A percentile compares a stretch with the other conserved stretches of the same genome.
Evolutionary conservation across 2,329 filamentous ascomycete species (phyloP).

Genomic region (Nothophoma quercina): DNA sequence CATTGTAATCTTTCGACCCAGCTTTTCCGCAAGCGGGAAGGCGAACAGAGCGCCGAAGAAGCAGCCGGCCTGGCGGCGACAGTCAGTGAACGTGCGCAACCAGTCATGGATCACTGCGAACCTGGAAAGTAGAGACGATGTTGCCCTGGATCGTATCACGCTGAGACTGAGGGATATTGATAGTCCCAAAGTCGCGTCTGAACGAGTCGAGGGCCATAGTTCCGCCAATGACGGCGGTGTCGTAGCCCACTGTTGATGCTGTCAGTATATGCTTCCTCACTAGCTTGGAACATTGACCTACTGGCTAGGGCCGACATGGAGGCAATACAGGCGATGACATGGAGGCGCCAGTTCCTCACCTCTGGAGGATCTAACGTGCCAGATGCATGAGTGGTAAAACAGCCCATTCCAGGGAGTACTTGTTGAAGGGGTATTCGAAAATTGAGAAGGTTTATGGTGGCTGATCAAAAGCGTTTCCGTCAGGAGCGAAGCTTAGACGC

Average conservation of each 20-base stretch:
- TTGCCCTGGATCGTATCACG: conserved; percentile 51
- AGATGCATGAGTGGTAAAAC: conserved; percentile 41
- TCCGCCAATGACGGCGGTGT: conserved; percentile 50
- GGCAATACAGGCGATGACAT: conserved; percentile 43
- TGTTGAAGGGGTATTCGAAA: conserved; percentile 2
- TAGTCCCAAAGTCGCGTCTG: conserved; percentile 46
- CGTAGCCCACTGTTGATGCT: conserved; percentile 38
- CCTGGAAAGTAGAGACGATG: conserved; percentile 50
- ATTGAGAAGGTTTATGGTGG: background rate
- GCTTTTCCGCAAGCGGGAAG: conserved; percentile 58
- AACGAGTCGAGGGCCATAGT: conserved; percentile 52
- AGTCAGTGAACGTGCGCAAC: background rate
- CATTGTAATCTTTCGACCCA: conserved; percentile 59
- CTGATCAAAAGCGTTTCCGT: conserved; percentile 7
- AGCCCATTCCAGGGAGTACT: conserved; percentile 30
- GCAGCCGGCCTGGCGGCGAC: conserved; percentile 33
- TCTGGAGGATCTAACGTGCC: conserved; percentile 46
- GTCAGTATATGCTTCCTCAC: background rate
- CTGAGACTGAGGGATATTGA: conserved; percentile 35
- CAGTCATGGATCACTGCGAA: background rate
- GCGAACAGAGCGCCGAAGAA: conserved; percentile 52
- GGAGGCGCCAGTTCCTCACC: conserved; percentile 48
- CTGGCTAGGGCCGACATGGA: conserved; percentile 51
- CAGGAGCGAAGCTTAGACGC: conserved; percentile 12
- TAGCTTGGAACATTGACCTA: conserved; percentile 12